These are phyloP conservation scores for Neurospora pannonica DNA, from an alignment of 495 filamentous ascomycete genomes.

Conservation along the genomic window DNA sequence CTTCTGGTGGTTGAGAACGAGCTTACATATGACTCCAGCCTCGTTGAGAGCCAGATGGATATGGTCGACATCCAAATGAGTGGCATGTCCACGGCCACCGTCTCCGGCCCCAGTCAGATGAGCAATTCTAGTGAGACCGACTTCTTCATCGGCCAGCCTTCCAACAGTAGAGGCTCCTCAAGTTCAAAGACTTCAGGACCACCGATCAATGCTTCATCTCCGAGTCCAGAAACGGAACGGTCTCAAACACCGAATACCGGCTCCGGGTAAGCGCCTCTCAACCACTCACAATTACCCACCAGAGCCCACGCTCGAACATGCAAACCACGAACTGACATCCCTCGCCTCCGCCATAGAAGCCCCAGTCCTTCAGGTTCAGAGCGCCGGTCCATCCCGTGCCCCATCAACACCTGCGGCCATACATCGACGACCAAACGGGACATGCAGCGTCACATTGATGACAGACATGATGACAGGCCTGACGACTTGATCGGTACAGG, in stretches of 20 bases:
- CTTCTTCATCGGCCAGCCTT: not conserved
- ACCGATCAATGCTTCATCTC: not conserved
- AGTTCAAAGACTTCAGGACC: not conserved
- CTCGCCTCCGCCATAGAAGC: not conserved
- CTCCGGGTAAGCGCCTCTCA: not conserved
- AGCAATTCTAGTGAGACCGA: not conserved
- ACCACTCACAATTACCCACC: not conserved
- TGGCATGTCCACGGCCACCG: not conserved
- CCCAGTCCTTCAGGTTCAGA: not conserved
- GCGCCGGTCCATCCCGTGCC: not conserved
- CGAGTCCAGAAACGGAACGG: not conserved
- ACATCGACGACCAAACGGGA: not conserved
- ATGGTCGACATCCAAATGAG: not conserved
- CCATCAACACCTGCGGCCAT: not conserved
- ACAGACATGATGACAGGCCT: not conserved
- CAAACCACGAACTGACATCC: not conserved
- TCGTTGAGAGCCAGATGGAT: not conserved
- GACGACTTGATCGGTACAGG: not conserved
- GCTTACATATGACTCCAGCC: not conserved
- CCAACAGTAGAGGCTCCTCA: not conserved
- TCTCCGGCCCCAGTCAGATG: not conserved
- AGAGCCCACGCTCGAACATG: not conserved
- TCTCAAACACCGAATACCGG: not conserved
- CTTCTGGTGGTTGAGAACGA: accelerated
- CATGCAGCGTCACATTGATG: not conserved